These are phyloP conservation scores for Suillus americanus DNA, from an alignment of 768 basidiomycete species.

Conservation along the genomic window DNA sequence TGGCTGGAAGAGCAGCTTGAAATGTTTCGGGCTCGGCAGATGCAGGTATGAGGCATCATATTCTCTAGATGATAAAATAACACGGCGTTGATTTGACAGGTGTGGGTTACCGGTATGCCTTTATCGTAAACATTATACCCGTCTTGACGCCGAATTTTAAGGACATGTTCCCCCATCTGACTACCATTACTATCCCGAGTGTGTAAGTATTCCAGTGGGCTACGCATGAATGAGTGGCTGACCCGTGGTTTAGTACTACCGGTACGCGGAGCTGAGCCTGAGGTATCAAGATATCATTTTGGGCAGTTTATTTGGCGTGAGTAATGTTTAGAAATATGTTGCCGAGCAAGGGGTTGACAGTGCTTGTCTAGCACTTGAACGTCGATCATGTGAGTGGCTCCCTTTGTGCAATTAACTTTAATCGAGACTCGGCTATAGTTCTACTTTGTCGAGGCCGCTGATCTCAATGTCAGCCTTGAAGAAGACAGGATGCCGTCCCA, in stretches of 20 bases:
- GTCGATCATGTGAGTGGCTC: slow-evolving; percentile 63
- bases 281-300: slow-evolving; percentile 86
- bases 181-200: slow-evolving; percentile 82
- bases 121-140: slow-evolving; percentile 27
- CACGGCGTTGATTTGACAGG: slow-evolving; percentile 28
- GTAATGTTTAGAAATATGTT: slow-evolving; percentile 29
- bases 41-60: slow-evolving; percentile 56
- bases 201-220: slow-evolving; percentile 50
- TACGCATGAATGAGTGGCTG: background rate
- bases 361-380: slow-evolving; percentile 68
- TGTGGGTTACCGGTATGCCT: slow-evolving; percentile 45
- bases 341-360: slow-evolving; percentile 25
- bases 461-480: slow-evolving; percentile 41
- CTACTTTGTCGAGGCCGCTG: slow-evolving; percentile 53
- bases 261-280: slow-evolving; percentile 73
- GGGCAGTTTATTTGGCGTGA: slow-evolving; percentile 81
- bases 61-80: background rate
- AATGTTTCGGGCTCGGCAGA: slow-evolving; percentile 61
- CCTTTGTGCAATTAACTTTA: slow-evolving; percentile 9
- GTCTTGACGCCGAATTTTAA: slow-evolving; percentile 18
- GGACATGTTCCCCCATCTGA: slow-evolving; percentile 88
- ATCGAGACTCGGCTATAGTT: slow-evolving; percentile 37
- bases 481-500: slow-evolving; percentile 5
- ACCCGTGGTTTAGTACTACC: slow-evolving; percentile 45
- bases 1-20: slow-evolving; percentile 88